A percentile compares a stretch with the other conserved stretches of the same genome.
Evolutionary conservation across 371 early-diverging fungal genomes (phyloP).

Genomic region (Syncephalastrum racemosum): DNA sequence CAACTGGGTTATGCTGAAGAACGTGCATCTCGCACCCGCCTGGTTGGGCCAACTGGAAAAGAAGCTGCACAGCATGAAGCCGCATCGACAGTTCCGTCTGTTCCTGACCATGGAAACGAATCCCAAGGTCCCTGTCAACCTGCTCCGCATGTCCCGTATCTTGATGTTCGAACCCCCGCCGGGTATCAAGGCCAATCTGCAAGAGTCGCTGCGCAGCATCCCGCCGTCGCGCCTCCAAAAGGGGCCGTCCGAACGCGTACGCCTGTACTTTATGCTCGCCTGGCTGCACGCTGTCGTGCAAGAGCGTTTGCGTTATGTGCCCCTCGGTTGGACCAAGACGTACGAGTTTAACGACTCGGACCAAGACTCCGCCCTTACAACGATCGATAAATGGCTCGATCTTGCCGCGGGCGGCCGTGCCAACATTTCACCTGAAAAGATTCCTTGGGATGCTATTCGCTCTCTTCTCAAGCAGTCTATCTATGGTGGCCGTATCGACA

Average conservation of each 20-base stretch:
- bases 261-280: slow-evolving; percentile 92
- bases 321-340: slow-evolving; percentile 95
- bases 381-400: slow-evolving; percentile 92
- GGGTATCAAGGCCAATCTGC: slow-evolving; percentile 93
- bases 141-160: slow-evolving; percentile 88
- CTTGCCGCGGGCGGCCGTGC: slow-evolving; percentile 76
- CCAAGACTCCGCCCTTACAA: slow-evolving; percentile 86
- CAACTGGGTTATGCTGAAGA: slow-evolving; percentile 96
- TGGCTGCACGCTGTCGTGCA: slow-evolving; percentile 96
- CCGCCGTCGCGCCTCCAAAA: slow-evolving; percentile 57
- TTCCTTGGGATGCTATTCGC: slow-evolving; percentile 95
- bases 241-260: slow-evolving; percentile 85
- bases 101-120: slow-evolving; percentile 98
- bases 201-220: slow-evolving; percentile 78
- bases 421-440: slow-evolving; percentile 91
- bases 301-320: slow-evolving; percentile 95
- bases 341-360: slow-evolving; percentile 99
- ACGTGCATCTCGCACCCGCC: slow-evolving; percentile 92
- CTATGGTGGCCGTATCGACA: slow-evolving; percentile 97
- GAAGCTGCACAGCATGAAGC: slow-evolving; percentile 83
- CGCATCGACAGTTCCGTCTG: slow-evolving; percentile 84
- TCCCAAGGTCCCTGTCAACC: slow-evolving; percentile 92
- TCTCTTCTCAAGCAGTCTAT: slow-evolving; percentile 86
- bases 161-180: slow-evolving; percentile 96
- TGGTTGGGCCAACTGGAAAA: slow-evolving; percentile 97